These are phyloP conservation scores for Aspergillus bombycis DNA, from an alignment of 2,329 filamentous ascomycete species.

Conservation along the genomic window DNA sequence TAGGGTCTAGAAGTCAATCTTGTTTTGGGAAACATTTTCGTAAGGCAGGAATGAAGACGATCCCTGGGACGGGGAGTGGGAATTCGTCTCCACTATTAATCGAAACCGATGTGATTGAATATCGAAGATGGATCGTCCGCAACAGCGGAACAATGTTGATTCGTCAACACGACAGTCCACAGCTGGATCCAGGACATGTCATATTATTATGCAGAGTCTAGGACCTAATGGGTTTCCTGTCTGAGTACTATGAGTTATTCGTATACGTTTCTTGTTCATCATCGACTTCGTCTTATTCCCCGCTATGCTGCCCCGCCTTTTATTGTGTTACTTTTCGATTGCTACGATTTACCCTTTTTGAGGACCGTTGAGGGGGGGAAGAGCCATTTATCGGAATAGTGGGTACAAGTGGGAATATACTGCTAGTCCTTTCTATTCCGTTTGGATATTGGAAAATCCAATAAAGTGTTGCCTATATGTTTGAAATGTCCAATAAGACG, in stretches of 20 bases:
- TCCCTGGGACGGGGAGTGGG: conserved; percentile 6
- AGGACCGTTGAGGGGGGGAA: neutral
- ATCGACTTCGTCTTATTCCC: conserved; percentile 5
- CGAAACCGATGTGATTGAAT: neutral
- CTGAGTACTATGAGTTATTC: conserved; percentile 5
- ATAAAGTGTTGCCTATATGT: neutral
- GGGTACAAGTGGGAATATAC: neutral
- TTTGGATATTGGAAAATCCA: neutral
- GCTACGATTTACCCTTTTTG: neutral
- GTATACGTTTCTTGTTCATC: conserved; percentile 10
- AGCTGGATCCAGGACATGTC: conserved; percentile 4
- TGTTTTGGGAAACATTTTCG: neutral
- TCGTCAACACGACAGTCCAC: neutral
- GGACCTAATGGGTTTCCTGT: neutral
- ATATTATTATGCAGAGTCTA: conserved; percentile 9
- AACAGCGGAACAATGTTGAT: neutral
- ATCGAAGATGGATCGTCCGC: neutral
- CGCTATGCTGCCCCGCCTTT: conserved; percentile 7
- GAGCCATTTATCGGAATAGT: neutral
- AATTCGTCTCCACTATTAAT: conserved; percentile 7
- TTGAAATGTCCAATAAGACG: neutral
- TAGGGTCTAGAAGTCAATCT: neutral
- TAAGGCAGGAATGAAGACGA: conserved; percentile 6
- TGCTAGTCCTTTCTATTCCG: neutral
- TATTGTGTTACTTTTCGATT: neutral